Conservation (phyloP, 2,329 filamentous ascomycete species). For the Xylariaceae sp. region DNA sequence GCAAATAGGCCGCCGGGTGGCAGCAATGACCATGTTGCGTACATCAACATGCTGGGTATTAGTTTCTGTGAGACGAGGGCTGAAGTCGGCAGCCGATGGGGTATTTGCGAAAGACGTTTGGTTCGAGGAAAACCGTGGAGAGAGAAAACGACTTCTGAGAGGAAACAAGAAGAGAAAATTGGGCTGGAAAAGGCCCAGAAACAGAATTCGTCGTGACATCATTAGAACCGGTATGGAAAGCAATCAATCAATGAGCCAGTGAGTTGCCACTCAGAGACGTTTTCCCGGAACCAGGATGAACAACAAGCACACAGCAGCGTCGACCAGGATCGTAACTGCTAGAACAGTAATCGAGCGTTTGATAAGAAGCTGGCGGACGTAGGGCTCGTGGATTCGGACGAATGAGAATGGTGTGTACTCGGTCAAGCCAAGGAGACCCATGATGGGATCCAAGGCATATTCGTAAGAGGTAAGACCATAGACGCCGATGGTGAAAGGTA, state of each 20-base stretch:
- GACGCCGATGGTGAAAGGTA: conserved; percentile 86
- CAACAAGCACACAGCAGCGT: conserved; percentile 76
- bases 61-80: conserved; percentile 2
- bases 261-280: conserved; percentile 49
- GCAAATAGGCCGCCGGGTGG: no score
- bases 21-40: no score
- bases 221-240: conserved; percentile 12
- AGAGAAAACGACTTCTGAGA: neutral
- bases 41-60: neutral
- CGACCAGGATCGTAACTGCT: conserved; percentile 66
- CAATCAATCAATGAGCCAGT: neutral
- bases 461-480: conserved; percentile 90
- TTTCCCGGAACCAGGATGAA: conserved; percentile 96
- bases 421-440: conserved; percentile 83
- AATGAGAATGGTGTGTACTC: conserved; percentile 97
- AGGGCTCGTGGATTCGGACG: conserved; percentile 81
- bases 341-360: conserved; percentile 81
- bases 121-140: no score
- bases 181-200: conserved; percentile 1
- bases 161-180: neutral
- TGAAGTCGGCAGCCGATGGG: neutral
- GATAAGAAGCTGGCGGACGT: conserved; percentile 77
- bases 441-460: conserved; percentile 87
- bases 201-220: conserved; percentile 26
- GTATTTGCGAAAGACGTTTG: neutral